Evolutionary conservation across 2,329 filamentous ascomycete species (phyloP), one percentile per base, ranked within the genome.

Genomic region (Hypoxylon rubiginosum): DNA sequence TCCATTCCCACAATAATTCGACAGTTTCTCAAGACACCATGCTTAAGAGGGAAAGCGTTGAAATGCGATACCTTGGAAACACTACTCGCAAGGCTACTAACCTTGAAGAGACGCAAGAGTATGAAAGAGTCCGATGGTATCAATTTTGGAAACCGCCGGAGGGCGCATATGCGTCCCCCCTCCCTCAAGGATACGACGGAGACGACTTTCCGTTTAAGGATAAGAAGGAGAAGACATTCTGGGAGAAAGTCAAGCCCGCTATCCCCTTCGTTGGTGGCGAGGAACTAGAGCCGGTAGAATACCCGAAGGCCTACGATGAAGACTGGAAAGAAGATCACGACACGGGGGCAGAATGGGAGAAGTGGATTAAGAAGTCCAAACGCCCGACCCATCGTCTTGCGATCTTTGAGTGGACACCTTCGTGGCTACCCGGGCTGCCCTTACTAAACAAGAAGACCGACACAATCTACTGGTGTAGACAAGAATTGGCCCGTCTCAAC

Each of bases 381-480:
- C 90, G 96, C 39, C 93, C 95, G 17, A 97, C 92, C 0, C 94
- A 97, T 81, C 89, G 90, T 50, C 81, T 97, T 9, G 89, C 93
- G 0, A 79, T 80, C 0, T 87, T 87, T 46, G 82, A 82, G 0
- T 84, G 84, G 76, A 83, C 81, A 0, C 85, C 84, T 1, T 70
- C 71, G 41, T 97, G 92, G 91, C 89, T 97, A 77, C 91, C 91
- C 2, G 88, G 89, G 0, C 77, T 97, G n/a, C 93, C 92, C 4
- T 80, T 94, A 0, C 78, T 97, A 53, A 94, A 92, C 58, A 91
- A 93, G 77, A 97, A 98, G 79, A 94, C 97, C 1, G 96, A 99
- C 77, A 95, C 92, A 0, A 98, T 99, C 70, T 94, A 97, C 75
- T 92, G 94, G 83, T 97, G 93, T 72, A 92, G 96, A 2, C 88